Percentiles rank a stretch among this genome's conserved stretches.
Evolutionary conservation across 2,329 filamentous ascomycete species (phyloP).

Genomic region (Paecilomyces sp.): DNA sequence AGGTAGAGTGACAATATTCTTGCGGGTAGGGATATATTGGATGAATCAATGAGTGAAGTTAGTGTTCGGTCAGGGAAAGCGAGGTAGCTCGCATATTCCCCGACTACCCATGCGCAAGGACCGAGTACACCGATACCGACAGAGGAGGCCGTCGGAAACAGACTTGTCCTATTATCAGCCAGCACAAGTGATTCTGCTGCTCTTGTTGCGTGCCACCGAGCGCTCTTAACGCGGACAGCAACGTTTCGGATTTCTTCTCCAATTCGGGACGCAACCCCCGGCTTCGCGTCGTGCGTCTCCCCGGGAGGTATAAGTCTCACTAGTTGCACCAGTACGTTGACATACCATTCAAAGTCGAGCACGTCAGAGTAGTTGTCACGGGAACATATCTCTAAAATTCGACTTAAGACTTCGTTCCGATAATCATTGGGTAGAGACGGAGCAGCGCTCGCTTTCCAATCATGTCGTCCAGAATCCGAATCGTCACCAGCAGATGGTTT

Average conservation of each 20-base stretch:
- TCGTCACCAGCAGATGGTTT: constrained; percentile 49
- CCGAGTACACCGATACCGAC: constrained; percentile 59
- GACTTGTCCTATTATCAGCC: constrained; percentile 50
- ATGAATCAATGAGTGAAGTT: constrained; percentile 64
- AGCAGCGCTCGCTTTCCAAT: constrained; percentile 40
- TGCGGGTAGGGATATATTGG: constrained; percentile 50
- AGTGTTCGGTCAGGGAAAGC: constrained; percentile 64
- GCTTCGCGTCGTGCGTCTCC: constrained; percentile 11
- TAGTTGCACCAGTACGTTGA: constrained; percentile 80
- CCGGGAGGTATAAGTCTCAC: constrained; percentile 52
- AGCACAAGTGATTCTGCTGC: constrained; percentile 71
- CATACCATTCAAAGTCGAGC: constrained; percentile 94
- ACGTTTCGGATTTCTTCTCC: constrained; percentile 84
- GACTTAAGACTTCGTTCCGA: constrained; percentile 69
- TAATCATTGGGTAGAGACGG: constrained; percentile 79
- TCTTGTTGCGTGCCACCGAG: constrained; percentile 71
- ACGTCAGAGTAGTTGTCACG: constrained; percentile 81
- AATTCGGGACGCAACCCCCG: constrained; percentile 44
- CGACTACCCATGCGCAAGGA: constrained; percentile 75
- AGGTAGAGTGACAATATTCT: constrained; percentile 70
- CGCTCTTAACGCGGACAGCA: constrained; percentile 80
- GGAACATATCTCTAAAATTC: constrained; percentile 84
- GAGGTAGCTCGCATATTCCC: constrained; percentile 75
- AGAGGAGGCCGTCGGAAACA: constrained; percentile 46
- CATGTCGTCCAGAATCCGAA: constrained; percentile 50